phyloP scores from a whole-genome alignment of 352 stramenopile genomes.

The Phytophthora pinifolia region DNA sequence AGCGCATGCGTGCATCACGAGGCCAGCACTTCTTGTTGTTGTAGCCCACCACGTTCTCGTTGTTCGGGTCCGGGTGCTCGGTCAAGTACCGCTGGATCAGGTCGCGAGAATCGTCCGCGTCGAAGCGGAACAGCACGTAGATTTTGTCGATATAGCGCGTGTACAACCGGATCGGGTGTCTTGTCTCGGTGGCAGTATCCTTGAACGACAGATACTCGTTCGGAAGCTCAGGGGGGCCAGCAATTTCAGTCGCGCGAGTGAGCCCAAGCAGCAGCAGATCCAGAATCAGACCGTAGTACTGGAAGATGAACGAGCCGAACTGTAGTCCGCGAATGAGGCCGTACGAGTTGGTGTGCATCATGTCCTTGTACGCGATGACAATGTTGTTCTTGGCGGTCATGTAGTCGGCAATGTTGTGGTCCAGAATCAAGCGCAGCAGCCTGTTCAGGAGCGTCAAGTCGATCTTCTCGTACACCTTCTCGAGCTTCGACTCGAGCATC shows the following conservation, averaged over 20 bases:
- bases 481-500: constrained; percentile 98
- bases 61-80: constrained; percentile 99
- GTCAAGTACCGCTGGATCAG: constrained; percentile 99
- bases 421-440: constrained; percentile 97
- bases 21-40: constrained; percentile 99
- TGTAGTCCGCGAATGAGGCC: constrained; percentile 98
- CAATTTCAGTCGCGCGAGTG: constrained; percentile 98
- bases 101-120: constrained; percentile 97
- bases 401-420: constrained; percentile 99
- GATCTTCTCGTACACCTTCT: constrained; percentile 99
- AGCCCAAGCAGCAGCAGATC: constrained; percentile 98
- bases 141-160: constrained; percentile 99
- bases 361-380: constrained; percentile 98
- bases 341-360: constrained; percentile 99
- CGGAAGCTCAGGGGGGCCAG: constrained; percentile 95
- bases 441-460: constrained; percentile 99
- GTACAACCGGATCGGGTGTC: constrained; percentile 99
- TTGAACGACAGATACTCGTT: constrained; percentile 99
- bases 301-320: constrained; percentile 97
- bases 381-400: constrained; percentile 99
- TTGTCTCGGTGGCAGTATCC: constrained; percentile 96
- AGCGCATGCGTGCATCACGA: constrained; percentile 98
- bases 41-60: constrained; percentile 99
- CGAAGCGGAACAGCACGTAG: constrained; percentile 99
- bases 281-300: constrained; percentile 99